Evolutionary conservation across 192 early-diverging fungal species (phyloP), one percentile per base, ranked within the genome.

Genomic region (Spinellus fusiger): DNA sequence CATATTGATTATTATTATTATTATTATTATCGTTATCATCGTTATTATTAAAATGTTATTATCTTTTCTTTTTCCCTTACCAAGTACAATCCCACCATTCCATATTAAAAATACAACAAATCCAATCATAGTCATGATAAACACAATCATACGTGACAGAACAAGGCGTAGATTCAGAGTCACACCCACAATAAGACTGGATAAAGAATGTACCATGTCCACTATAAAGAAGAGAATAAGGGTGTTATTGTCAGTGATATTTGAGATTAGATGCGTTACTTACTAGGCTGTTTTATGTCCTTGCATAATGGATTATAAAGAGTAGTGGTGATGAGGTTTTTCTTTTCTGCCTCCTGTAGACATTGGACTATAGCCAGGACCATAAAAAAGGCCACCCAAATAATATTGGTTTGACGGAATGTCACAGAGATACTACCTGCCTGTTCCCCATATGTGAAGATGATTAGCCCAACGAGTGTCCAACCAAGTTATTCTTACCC

Each of bases 371-470:
- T 55, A 1, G 73, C 50, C 9, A 70, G 60, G 6, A 79, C 82
- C 23, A 84, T 77, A 25, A 87, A 78, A 63, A 95, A 90, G 16
- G 74, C 69, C 9, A 88, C 70, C 96, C 96, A 98, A 0, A 95
- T 77, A 16, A 88, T 84, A 68, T 98, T 98, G 25, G 94, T 98
- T 68, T 98, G 96, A 10, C 96, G 80, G 70, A 93, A 89, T 48
- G 81, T 77, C 26, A 90, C 61, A 23, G 86, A 75, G 1, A 75
- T 28, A 1, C 64, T 64, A 26, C 73, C 67, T 23, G 54, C 22
- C 74, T 76, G n/a, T n/a, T n/a, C n/a, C n/a, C n/a, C n/a, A n/a
- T n/a, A n/a, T n/a, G n/a, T n/a, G n/a, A n/a, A n/a, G n/a, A n/a
- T n/a, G n/a, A n/a, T n/a, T n/a, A n/a, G n/a, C n/a, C n/a, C n/a